phyloP scores from a whole-genome alignment of 2,329 filamentous ascomycete genomes.

The Aureobasidium sp. region DNA sequence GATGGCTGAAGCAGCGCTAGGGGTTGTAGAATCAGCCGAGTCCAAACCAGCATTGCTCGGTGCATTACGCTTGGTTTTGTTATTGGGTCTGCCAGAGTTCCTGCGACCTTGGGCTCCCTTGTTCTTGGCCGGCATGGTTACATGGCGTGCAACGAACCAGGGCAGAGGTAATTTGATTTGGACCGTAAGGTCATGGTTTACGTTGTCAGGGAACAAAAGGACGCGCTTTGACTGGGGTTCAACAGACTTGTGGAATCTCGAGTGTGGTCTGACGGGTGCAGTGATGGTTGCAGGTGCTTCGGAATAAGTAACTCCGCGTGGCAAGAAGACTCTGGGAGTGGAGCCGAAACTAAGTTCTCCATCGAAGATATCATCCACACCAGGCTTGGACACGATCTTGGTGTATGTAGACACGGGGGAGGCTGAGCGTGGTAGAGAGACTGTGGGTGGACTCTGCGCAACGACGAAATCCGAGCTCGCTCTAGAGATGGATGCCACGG shows the following conservation, averaged over 20 bases:
- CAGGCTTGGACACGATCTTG: slow-evolving; percentile 35
- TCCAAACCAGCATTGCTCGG: not conserved
- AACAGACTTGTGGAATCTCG: slow-evolving; percentile 4
- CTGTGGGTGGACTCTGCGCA: slow-evolving; percentile 65
- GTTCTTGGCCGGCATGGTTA: not conserved
- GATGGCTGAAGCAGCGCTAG: not conserved
- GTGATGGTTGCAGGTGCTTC: not conserved
- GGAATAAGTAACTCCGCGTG: slow-evolving; percentile 24
- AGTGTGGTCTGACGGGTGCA: not conserved
- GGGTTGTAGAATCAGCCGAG: not conserved
- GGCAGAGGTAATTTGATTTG: not conserved
- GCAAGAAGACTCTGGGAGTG: slow-evolving; percentile 31
- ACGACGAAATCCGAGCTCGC: slow-evolving; percentile 50
- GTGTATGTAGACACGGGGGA: slow-evolving; percentile 10
- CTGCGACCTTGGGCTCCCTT: not conserved
- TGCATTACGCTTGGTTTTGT: slow-evolving; percentile 14
- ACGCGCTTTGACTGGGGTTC: slow-evolving; percentile 5
- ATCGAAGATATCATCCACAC: slow-evolving; percentile 37
- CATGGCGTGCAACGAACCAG: not conserved
- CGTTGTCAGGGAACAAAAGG: not conserved
- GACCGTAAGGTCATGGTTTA: slow-evolving; percentile 1
- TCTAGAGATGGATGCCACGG: slow-evolving; percentile 20
- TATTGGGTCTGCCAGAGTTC: slow-evolving; percentile 1
- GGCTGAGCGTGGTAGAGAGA: slow-evolving; percentile 54
- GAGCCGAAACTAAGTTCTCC: slow-evolving; percentile 43